Evolutionary conservation across 2,329 filamentous ascomycete species (phyloP), one percentile per base, ranked within the genome.

Genomic region (Ceratocystis eucalypticola): DNA sequence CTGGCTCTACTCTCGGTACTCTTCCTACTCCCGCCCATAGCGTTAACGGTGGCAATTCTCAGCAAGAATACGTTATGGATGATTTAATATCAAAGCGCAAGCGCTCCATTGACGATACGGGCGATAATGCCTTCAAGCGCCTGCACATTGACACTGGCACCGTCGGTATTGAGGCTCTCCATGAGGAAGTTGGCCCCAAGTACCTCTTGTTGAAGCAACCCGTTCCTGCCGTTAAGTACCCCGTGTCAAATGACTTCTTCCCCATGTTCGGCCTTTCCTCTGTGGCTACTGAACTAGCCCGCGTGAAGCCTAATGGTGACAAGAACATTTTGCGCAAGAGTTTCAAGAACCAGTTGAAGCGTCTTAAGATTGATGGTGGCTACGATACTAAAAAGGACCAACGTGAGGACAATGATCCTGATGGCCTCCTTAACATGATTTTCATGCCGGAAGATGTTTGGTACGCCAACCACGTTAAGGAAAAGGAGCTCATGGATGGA

Each of bases 281-380:
- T 64, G 79, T 87, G 66, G 84, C 84, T 67, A 79, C 80, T 67
- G 81, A 84, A 70, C 83, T 87, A 50, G 84, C 84, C 68, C 80
- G 84, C 68, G 82, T 82, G 65, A 82, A 85, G 72, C 82, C 84
- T 15, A 85, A 85, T 72, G 84, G 84, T 70, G 82, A 85, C 73
- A 87, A 86, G 78, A 87, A 87, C 71, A 82, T 82, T 69, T 77
- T 87, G 62, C 80, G 84, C 30, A 87, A 87, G 73, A 86, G 84
- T 17, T 87, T 87, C 77, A 87, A 87, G 74, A 84, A 84, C 64
- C 83, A 87, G 70, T 84, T 87, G 73, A 87, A 87, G 77, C 80
- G 80, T 59, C 75, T 87, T 41, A 83, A 82, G 45, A 78, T 87
- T 30, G 80, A 80, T 65, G 84, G 84, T 8, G 81, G 84, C 68